These are phyloP conservation scores for Fusarium praegraminearum DNA, from an alignment of 2,329 filamentous ascomycete genomes.

Conservation along the genomic window DNA sequence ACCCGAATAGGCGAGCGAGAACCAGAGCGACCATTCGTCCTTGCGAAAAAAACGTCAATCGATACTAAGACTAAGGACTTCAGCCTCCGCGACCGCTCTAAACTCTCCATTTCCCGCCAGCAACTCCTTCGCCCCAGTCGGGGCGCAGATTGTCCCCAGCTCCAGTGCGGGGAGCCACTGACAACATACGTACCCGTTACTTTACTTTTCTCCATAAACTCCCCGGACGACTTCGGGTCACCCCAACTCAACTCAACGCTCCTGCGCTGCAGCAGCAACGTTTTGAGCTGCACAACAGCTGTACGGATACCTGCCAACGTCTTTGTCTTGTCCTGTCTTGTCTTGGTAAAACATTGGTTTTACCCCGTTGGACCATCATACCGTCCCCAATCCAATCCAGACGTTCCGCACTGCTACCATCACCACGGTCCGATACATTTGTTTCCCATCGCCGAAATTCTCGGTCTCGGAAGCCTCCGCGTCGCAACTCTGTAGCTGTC, in stretches of 20 bases:
- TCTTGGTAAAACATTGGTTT: constrained; percentile 29
- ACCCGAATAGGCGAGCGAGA: background rate
- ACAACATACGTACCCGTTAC: constrained; percentile 42
- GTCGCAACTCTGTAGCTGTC: constrained; percentile 26
- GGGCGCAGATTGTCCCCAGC: constrained; percentile 42
- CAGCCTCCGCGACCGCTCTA: constrained; percentile 17
- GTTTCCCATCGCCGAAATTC: constrained; percentile 21
- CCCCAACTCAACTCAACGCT: constrained; percentile 33
- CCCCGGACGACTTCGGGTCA: constrained; percentile 39
- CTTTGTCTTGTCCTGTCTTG: constrained; percentile 4
- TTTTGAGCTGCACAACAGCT: constrained; percentile 27
- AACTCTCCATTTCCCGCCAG: constrained; percentile 22
- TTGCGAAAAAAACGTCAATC: constrained; percentile 4
- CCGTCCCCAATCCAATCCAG: constrained; percentile 9
- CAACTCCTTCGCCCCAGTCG: constrained; percentile 32
- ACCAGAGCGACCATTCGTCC: constrained; percentile 4
- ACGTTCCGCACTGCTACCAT: constrained; percentile 4
- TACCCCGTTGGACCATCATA: constrained; percentile 11
- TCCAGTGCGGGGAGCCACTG: constrained; percentile 47
- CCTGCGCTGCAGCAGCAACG: constrained; percentile 33
- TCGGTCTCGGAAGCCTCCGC: constrained; percentile 37
- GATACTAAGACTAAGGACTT: background rate
- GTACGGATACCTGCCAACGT: constrained; percentile 17
- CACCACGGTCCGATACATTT: constrained; percentile 21
- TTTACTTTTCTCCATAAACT: constrained; percentile 40